Percentiles rank a stretch among this genome's conserved stretches.
Conservation (phyloP, 805 yeast species). For the Starmerella stigmatis region DNA sequence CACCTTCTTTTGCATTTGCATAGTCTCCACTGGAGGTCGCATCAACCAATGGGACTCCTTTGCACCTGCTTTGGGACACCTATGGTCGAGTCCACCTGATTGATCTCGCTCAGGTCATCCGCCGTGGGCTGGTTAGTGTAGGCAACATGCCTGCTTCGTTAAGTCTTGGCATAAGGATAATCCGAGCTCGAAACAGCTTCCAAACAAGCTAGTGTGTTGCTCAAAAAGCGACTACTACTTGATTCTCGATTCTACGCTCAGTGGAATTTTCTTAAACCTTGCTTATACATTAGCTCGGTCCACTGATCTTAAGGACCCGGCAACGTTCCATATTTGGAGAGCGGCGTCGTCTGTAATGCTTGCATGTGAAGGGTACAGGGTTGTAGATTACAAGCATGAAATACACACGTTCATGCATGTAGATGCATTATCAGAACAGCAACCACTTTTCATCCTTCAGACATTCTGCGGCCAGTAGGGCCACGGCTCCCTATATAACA, state of each 20-base stretch:
- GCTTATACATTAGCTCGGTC: not conserved
- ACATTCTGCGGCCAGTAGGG: not conserved
- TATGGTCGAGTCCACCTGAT: not conserved
- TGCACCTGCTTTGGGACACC: not conserved
- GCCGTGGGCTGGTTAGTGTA: not conserved
- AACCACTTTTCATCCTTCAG: not conserved
- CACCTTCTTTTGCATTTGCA: not conserved
- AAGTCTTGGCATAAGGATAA: not conserved
- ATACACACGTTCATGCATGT: not conserved
- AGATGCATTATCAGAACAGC: not conserved
- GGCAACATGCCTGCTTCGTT: not conserved
- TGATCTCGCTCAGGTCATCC: conserved; percentile 1
- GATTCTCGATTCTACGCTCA: not conserved
- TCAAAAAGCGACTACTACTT: not conserved
- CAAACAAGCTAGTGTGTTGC: no score
- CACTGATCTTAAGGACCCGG: no score
- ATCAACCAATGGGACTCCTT: not conserved
- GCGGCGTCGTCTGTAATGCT: not conserved
- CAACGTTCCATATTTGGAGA: not conserved
- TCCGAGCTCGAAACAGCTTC: no score
- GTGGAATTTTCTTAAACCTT: not conserved
- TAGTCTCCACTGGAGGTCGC: no score
- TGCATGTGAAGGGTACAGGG: not conserved
- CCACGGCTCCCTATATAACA: no score
- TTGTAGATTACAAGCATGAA: no score